Conservation (phyloP, 345 rosid species). For the Theobroma cacao region DNA sequence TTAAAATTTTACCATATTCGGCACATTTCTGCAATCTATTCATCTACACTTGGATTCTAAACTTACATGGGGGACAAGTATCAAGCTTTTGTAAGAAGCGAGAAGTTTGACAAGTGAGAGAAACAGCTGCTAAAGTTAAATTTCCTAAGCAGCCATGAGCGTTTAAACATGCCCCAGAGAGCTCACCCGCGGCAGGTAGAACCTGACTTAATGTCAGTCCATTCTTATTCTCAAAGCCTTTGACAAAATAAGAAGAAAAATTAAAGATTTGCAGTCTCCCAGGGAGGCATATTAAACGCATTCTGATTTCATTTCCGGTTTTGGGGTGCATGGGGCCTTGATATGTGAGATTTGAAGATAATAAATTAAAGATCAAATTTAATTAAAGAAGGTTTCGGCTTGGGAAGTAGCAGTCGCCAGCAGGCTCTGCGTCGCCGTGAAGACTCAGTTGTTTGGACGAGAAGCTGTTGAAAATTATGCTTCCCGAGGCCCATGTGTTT, state of each 20-base stretch:
- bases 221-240: neutral
- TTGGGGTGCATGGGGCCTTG: neutral
- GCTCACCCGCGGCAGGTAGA: too few relatives aligned
- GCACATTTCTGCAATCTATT: neutral
- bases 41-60: neutral
- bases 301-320: neutral
- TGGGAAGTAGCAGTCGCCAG: slow-evolving; percentile 12
- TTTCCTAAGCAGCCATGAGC: too few relatives aligned
- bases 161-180: too few relatives aligned
- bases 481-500: neutral
- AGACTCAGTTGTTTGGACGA: slow-evolving; percentile 14
- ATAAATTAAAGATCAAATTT: neutral
- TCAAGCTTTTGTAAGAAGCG: neutral
- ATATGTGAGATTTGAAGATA: neutral
- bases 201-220: neutral
- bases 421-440: slow-evolving; percentile 23
- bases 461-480: neutral
- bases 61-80: neutral
- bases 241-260: neutral
- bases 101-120: too few relatives aligned
- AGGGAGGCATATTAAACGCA: neutral
- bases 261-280: neutral
- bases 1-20: neutral
- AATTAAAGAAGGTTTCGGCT: slow-evolving; percentile 1
- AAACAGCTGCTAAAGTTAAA: too few relatives aligned